Base-by-base conservation (phyloP, 2,329 filamentous ascomycete genomes). In the Magnaporthiopsis rhizophila region DNA sequence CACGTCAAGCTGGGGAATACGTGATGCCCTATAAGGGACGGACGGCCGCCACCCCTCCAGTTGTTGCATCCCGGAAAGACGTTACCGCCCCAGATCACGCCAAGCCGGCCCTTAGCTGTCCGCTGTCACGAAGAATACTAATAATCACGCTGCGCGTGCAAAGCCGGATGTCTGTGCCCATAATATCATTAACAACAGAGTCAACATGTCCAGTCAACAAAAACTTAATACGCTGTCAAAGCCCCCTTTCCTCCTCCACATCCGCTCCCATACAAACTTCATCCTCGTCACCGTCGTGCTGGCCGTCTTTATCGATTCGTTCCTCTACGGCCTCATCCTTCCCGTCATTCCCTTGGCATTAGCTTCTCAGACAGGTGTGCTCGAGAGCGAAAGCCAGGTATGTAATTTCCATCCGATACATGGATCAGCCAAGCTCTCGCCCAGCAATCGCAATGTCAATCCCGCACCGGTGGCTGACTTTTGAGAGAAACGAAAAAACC, bases 311-410 rank as follows among this genome's bases (percentile, higher is more conserved):
- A 78, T 77, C 21, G 86, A 89, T 71, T 83, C 88, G 69, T 87
- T 88, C 69, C 79, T 85, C 28, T 88, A 88, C 68, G 83, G 80
- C 15, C 76, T 88, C 45, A 84, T 92, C 36, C 85, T 91, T 0
- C 89, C 89, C 0, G 88, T 92, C 21, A 81, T 91, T 3, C 89
- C 89, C 0, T 91, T 89, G 67, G 84, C 87, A 2, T 75, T 92
- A 13, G 78, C 81, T 9, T 72, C 76, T 13, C 81, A 83, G 69
- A 83, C 81, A 36, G 80, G 83, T 21, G 75, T 89, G 8, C 70
- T 77, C 0, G 71, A 78, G 34, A 74, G 78, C 57, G 69, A 72
- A 70, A 83, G 45, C 45, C 45, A 53, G 45, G 45, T 53, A 9
- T n/a, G 45, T n/a, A n/a, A 7, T 36, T 30, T 30, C 28, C 28